Evolutionary conservation across 2,329 filamentous ascomycete genomes (phyloP).

Genomic region (Verticillium dahliae): DNA sequence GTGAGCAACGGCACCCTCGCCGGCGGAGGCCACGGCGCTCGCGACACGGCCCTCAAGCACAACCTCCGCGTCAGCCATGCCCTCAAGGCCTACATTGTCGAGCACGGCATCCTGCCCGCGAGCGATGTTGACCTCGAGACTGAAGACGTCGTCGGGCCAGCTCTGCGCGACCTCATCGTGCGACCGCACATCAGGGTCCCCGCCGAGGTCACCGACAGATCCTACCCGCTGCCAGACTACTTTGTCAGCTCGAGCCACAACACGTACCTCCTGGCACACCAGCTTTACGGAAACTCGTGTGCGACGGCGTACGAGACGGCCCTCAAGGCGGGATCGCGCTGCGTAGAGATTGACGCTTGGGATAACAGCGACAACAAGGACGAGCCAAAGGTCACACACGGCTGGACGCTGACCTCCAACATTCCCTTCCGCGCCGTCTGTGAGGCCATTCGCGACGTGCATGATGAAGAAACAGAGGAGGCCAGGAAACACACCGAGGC

Average conservation of each 20-base stretch:
- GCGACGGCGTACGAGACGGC: conserved; percentile 58
- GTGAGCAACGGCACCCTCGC: conserved; percentile 45
- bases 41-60: conserved; percentile 39
- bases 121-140: conserved; percentile 31
- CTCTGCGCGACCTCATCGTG: conserved; percentile 44
- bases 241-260: conserved; percentile 70
- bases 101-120: conserved; percentile 46
- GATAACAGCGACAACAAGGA: conserved; percentile 53
- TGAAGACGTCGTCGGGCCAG: conserved; percentile 31
- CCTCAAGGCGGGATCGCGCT: conserved; percentile 56
- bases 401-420: conserved; percentile 61
- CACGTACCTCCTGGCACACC: conserved; percentile 64
- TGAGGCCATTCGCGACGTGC: conserved; percentile 56
- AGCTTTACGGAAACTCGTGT: conserved; percentile 58
- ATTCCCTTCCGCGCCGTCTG: conserved; percentile 60
- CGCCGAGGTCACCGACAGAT: conserved; percentile 44
- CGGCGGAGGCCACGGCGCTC: conserved; percentile 51
- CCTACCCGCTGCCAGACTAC: conserved; percentile 59
- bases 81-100: conserved; percentile 46
- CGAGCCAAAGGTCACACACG: conserved; percentile 66
- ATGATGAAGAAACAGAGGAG: conserved; percentile 49
- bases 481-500: conserved; percentile 23
- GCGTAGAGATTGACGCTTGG: conserved; percentile 71
- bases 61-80: conserved; percentile 54
- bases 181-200: conserved; percentile 54